Evolutionary conservation across 495 filamentous ascomycete genomes (phyloP).

Genomic region (Elasticomyces elasticus): DNA sequence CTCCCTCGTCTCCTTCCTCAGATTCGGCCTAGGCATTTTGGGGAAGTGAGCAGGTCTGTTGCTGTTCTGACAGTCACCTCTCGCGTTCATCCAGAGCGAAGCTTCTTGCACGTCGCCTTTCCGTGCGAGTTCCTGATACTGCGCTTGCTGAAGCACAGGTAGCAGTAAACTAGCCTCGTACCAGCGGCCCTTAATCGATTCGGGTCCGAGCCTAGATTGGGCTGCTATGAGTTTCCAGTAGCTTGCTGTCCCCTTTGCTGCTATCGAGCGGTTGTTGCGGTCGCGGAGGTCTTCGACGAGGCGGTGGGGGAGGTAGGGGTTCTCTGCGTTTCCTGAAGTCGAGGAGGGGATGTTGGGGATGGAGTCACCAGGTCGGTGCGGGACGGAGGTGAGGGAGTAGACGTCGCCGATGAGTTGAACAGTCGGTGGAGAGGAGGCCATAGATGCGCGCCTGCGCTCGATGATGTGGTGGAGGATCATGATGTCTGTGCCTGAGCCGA

Average conservation of each 20-base stretch:
- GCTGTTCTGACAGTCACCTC: conserved; percentile 32
- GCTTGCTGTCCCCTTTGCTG: conserved; percentile 26
- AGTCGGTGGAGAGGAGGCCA: conserved; percentile 4
- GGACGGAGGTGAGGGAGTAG: conserved; percentile 36
- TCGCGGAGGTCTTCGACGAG: conserved; percentile 37
- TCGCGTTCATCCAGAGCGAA: conserved; percentile 41
- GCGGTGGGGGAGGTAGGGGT: conserved; percentile 36
- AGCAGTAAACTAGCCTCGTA: conserved; percentile 48
- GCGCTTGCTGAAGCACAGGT: conserved; percentile 36
- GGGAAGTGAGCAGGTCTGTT: conserved; percentile 7
- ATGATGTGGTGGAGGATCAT: conserved; percentile 40
- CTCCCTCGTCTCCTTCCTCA: conserved; percentile 28
- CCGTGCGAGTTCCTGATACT: conserved; percentile 32
- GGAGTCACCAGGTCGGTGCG: conserved; percentile 9
- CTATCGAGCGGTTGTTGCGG: conserved; percentile 38
- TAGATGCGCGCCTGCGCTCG: conserved; percentile 24
- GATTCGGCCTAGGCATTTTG: conserved; percentile 17
- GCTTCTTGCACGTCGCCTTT: conserved; percentile 36
- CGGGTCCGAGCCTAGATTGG: conserved; percentile 30
- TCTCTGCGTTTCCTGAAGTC: conserved; percentile 21
- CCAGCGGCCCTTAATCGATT: conserved; percentile 54
- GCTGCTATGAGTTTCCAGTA: conserved; percentile 39
- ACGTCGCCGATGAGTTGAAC: conserved; percentile 38
- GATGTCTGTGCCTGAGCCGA: conserved; percentile 38
- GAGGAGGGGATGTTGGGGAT: conserved; percentile 10